phyloP scores from a whole-genome alignment of 1,284 basidiomycete genomes.

The Schizopora paradoxa region DNA sequence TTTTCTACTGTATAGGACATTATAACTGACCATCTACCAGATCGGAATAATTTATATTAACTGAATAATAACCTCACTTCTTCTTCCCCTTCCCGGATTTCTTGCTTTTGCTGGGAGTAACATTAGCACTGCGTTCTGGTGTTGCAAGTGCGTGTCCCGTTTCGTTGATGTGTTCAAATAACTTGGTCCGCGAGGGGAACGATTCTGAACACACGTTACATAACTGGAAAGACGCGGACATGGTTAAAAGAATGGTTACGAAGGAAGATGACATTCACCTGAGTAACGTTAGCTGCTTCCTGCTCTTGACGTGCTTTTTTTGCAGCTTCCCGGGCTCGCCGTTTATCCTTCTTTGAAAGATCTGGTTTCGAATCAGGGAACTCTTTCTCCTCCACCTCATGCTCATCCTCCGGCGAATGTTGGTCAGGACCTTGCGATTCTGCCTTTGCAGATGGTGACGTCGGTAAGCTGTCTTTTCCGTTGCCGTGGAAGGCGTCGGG shows the following conservation, averaged over 20 bases:
- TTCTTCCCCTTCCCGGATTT: constrained; percentile 14
- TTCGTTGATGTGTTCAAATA: constrained; percentile 73
- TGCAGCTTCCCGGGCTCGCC: constrained; percentile 71
- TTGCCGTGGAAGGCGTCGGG: neutral
- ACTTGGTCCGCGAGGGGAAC: constrained; percentile 73
- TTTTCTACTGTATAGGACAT: too few species aligned
- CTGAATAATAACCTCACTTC: neutral
- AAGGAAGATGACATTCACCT: constrained; percentile 16
- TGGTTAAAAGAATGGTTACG: constrained; percentile 16
- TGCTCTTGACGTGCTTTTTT: constrained; percentile 54
- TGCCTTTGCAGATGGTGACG: neutral
- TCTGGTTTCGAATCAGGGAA: constrained; percentile 27
- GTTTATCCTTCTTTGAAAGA: constrained; percentile 76
- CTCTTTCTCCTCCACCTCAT: constrained; percentile 20
- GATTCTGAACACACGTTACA: constrained; percentile 70
- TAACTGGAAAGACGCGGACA: constrained; percentile 26
- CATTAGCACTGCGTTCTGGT: constrained; percentile 14
- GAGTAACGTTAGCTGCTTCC: constrained; percentile 21
- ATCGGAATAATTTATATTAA: neutral
- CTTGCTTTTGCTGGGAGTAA: neutral
- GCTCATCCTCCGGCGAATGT: constrained; percentile 13
- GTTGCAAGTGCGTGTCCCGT: constrained; percentile 68
- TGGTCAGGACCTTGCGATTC: constrained; percentile 21
- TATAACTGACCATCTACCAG: too few species aligned
- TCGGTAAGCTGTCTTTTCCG: too few species aligned